Evolutionary conservation across 176 grass and related monocot genomes (phyloP), one percentile per base, ranked within the genome.

Genomic region (Paspalum vaginatum): DNA sequence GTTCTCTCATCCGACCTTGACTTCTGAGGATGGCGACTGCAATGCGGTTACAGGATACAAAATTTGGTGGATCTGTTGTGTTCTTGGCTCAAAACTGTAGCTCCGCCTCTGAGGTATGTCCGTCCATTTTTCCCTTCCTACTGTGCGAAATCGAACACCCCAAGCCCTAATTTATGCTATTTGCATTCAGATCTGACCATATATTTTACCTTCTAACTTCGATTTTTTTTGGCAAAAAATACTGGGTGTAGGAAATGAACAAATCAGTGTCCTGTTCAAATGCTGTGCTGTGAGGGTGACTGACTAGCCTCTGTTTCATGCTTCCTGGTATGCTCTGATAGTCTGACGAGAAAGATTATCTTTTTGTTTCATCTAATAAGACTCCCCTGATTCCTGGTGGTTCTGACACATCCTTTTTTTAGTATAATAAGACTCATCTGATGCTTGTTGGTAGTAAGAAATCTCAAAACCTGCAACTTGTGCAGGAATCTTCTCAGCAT

Each of bases 401-500:
- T 72, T 44, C 65, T 45, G 27, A 47, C 2, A 22, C 11, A 21
- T 47, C 46, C 63, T 32, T 8, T 55, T 2, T 51, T 14, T 27
- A 17, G 3, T 82, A 58, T 78, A 72, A 54, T 81, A 56, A 26
- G 20, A 69, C 48, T 41, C 52, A 18, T 50, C 20, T 25, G 67
- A 65, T 70, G 63, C 68, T n/a, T 78, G 25, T 37, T 78, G 25
- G 20, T 56, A 32, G 56, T 77, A 61, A 76, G 10, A 70, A 70
- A 5, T 3, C 70, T 24, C 20, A 42, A 56, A 25, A 7, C n/a
- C 72, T 65, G 58, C 58, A 48, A 17, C 26, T 45, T 15, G 65
- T 22, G 63, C 89, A 87, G 88, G 68, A 65, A 24, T 42, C 61
- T 49, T 76, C 54, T 72, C 32, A 22, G 32, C 43, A 54, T 72